These are phyloP conservation scores for Dunaliella primolecta DNA, from an alignment of 139 green algal genomes.

Conservation along the genomic window DNA sequence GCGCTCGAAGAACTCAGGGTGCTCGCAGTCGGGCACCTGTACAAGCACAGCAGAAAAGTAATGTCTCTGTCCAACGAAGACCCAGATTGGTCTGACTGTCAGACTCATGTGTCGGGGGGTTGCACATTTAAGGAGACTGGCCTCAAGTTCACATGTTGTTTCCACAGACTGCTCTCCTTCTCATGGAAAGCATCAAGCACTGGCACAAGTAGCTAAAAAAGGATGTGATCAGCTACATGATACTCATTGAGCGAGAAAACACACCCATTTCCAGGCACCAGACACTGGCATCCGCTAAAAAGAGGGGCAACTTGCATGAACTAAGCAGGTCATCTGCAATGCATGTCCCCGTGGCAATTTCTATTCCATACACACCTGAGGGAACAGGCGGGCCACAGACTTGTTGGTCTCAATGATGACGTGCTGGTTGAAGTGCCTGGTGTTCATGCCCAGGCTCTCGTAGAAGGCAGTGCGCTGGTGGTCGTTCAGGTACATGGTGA, in stretches of 20 bases:
- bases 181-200: no score
- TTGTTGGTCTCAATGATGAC: conserved; percentile 99
- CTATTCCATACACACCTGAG: conserved; percentile 81
- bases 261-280: no score
- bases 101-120: background rate
- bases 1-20: conserved; percentile 81
- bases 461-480: conserved; percentile 92
- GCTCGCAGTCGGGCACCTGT: conserved; percentile 76
- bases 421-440: conserved; percentile 96
- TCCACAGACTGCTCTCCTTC: no score
- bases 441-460: conserved; percentile 89
- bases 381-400: conserved; percentile 93
- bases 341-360: no score
- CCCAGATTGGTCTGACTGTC: background rate
- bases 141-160: background rate
- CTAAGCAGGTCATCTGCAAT: no score
- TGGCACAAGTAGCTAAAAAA: no score
- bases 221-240: no score
- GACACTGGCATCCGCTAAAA: background rate
- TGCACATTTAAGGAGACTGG: background rate
- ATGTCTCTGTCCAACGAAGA: background rate
- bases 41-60: no score
- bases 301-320: no score
- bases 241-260: no score
- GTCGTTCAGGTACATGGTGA: conserved; percentile 99